A percentile compares a stretch with the other conserved stretches of the same genome.
Evolutionary conservation across 805 yeast species (phyloP).

Genomic region (Ogataea trehalophila): DNA sequence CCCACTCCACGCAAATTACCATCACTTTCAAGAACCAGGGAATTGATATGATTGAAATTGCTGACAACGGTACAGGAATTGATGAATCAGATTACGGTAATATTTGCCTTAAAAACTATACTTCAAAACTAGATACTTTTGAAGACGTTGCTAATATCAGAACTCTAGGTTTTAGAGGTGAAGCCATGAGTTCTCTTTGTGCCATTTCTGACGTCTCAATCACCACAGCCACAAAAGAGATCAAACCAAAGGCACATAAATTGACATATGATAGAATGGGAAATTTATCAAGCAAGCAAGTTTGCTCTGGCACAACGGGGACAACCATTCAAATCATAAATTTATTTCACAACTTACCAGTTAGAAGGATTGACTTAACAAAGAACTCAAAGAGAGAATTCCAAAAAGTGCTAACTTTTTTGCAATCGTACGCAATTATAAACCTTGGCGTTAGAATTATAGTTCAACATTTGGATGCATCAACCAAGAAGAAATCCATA

Average conservation of each 20-base stretch:
- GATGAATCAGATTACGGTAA: constrained; percentile 42
- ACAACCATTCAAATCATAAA: constrained; percentile 56
- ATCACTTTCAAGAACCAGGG: constrained; percentile 70
- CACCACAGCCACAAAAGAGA: constrained; percentile 42
- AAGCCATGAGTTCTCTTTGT: constrained; percentile 70
- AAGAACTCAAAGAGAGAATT: constrained; percentile 70
- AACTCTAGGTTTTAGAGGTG: constrained; percentile 78
- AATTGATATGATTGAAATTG: constrained; percentile 59
- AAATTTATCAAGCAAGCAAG: constrained; percentile 30
- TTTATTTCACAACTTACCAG: constrained; percentile 72
- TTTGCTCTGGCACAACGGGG: constrained; percentile 57
- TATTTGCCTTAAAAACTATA: constrained; percentile 58
- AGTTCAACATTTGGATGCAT: constrained; percentile 45
- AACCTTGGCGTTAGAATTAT: constrained; percentile 53
- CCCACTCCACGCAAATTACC: constrained; percentile 63
- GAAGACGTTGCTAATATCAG: constrained; percentile 46
- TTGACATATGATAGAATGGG: constrained; percentile 59
- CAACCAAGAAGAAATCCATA: constrained; percentile 43
- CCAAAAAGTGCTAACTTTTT: constrained; percentile 53
- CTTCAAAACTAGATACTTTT: constrained; percentile 58
- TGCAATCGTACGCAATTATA: constrained; percentile 68
- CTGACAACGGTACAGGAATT: constrained; percentile 69
- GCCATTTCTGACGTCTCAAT: constrained; percentile 46
- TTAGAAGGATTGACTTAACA: constrained; percentile 67
- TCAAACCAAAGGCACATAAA: constrained; percentile 52